Percentiles rank a stretch among this genome's conserved stretches.
These are phyloP conservation scores for Synchytrium microbalum DNA, from an alignment of 371 early-diverging fungal genomes.

Conservation along the genomic window DNA sequence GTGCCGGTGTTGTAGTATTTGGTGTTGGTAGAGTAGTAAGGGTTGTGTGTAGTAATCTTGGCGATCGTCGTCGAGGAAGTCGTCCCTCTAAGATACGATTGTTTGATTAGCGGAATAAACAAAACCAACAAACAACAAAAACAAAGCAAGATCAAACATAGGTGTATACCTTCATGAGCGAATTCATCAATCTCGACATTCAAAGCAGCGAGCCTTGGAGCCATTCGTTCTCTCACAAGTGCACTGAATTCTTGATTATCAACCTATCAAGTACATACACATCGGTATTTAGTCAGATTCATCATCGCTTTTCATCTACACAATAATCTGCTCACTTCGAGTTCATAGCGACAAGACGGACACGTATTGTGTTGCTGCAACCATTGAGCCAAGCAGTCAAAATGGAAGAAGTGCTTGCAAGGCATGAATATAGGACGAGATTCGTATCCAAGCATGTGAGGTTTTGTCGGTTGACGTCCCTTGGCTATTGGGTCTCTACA, in stretches of 20 bases:
- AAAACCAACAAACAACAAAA: no score
- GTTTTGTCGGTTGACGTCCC: not conserved
- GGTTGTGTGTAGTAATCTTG: no score
- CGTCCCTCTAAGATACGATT: not conserved
- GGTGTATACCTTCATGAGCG: no score
- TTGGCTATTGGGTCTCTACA: not conserved
- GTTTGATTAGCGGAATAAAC: no score
- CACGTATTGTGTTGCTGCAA: not conserved
- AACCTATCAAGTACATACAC: no score
- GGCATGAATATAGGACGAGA: not conserved
- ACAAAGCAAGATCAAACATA: no score
- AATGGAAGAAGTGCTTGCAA: not conserved
- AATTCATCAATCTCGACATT: not conserved
- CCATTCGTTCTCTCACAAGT: not conserved
- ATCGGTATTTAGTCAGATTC: no score
- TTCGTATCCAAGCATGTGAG: not conserved
- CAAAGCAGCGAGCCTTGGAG: not conserved
- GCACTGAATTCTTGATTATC: not conserved
- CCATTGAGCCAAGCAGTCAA: not conserved
- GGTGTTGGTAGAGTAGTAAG: no score
- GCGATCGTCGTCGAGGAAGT: not conserved
- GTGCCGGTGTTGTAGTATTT: no score
- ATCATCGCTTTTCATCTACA: no score
- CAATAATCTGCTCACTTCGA: no score
- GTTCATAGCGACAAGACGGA: not conserved